Evolutionary conservation across 495 filamentous ascomycete species (phyloP), one percentile per base, ranked within the genome.

Genomic region (Penicillium coprophilum): DNA sequence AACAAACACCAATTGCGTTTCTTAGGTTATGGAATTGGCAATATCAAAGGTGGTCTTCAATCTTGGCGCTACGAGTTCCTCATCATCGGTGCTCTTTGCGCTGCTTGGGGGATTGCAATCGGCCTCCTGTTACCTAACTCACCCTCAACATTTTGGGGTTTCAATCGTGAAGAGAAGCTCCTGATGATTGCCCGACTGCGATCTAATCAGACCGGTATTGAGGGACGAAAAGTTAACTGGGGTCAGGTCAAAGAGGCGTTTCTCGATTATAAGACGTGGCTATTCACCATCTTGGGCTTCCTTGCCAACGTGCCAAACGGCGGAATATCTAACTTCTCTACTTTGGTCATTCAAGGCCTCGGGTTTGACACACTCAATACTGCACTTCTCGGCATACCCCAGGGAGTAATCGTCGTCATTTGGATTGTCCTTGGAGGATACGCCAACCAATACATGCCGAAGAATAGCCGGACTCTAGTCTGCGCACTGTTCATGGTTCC

Each of bases 41-140:
- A 82, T 38, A 80, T 84, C 49, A 69, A 66, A 38, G 81, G 81
- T 41, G 65, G 70, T 10, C 68, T 82, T 30, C 71, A 78, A 10
- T 81, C 77, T 0, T 82, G 81, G 81, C 80, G 81, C 60, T 83
- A 81, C 48, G 79, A 83, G 55, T 77, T 81, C 61, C 59, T 83
- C 27, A 69, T 77, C 50, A 69, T 85, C 17, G 75, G 73, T 6
- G 64, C 67, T 0, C 43, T 76, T 13, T 71, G 67, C 31, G 55
- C 63, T 20, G 46, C 65, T 11, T 74, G 75, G 62, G 77, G 75
- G 6, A 56, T 73, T 19, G 54, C 77, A 15, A 54, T 79, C 24
- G 58, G 72, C 17, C 63, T 77, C 50, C 65, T 78, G 27, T 69
- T 84, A 21, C 81, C 81, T 10, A 74, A 82, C 59, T 81, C 73